Evolutionary conservation across 352 stramenopile genomes (phyloP), one percentile per base, ranked within the genome.

Genomic region (Pythium utonaiense): DNA sequence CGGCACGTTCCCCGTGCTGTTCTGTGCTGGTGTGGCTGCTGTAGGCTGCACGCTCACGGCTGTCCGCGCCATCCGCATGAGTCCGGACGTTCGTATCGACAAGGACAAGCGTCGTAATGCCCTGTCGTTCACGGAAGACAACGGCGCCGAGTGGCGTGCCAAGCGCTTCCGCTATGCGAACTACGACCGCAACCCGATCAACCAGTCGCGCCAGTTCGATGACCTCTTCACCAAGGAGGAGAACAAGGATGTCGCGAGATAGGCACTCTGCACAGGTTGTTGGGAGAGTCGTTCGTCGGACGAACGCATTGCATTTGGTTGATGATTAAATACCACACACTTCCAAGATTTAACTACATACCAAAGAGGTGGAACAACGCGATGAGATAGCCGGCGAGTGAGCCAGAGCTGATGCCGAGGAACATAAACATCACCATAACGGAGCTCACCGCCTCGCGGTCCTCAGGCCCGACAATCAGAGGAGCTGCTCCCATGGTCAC

Each of bases 371-470:
- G 67, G 27, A 83, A 57, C 53, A 73, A 67, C 40, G 69, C 76
- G 28, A 86, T 73, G 49, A 86, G 56, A 64, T 80, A 82, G 52
- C 77, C 75, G 16, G 85, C 52, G 3, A 73, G 80, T 6, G 80
- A 73, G 44, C 77, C 77, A n/a, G 38, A 57, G 9, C 72, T 55
- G 10, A 87, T 67, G 22, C 80, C 78, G 10, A 86, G 24, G 60
- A 90, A 88, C 14, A 90, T 54, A 31, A 70, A 82, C 25, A 76
- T 61, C 27, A 78, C 72, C 78, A 88, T 86, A 16, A 90, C 56
- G 22, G 74, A 74, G 34, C 78, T 78, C 19, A 70, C 80, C 9
- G 74, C 74, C 58, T 86, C 75, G 19, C 77, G 73, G 65, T 88
- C 78, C 36, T 88, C 67, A 8, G 73, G 72, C 6, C 79, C 70